Evolutionary conservation across 345 rosid species (phyloP), one percentile per base, ranked within the genome.

Genomic region (Citrus inodora): DNA sequence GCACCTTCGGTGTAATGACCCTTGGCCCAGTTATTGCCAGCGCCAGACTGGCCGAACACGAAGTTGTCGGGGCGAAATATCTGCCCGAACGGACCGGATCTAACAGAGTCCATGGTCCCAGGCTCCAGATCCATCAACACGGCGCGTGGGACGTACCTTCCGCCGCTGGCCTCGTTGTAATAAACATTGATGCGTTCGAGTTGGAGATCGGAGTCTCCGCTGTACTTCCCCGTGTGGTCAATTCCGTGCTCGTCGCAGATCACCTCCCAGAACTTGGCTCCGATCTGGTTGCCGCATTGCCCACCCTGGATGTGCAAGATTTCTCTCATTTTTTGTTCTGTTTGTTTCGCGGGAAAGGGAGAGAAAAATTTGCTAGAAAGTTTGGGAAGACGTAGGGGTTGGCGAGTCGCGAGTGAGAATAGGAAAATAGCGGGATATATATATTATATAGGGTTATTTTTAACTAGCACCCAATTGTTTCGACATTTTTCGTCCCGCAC

Each of bases 1-100:
- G 83, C 83, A 3, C 83, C 83, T 25, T 81, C 83, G 17, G 83
- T 81, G 80, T 81, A 81, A 58, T 81, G 83, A 5, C 83, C 83
- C 72, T 76, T 80, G 25, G 83, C 83, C 83, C 83, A 80, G 67
- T 80, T 80, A 63, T 80, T 80, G 56, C 80, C 83, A 48, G 83
- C 83, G 1, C 83, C 83, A 7, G 83, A 81, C 61, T 81, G 83
- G 4, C 83, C 83, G 66, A 81, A 81, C 42, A 81, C 83, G 76
- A 81, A 81, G 68, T 81, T 81, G 10, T 81, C 83, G 14, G 83
- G 83, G 7, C 83, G 71, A 65, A 81, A 81, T 55, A 81, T 81
- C 71, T 76, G 83, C 24, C 83, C 83, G 55, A 71, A 81, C 2
- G 77, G 83, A 2, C 83, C 83, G 67, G 83, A 81, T 70, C 83